Percentiles rank a stretch among this genome's conserved stretches.
phyloP scores from a whole-genome alignment of 2,329 filamentous ascomycete species.

The Eutypa lata region DNA sequence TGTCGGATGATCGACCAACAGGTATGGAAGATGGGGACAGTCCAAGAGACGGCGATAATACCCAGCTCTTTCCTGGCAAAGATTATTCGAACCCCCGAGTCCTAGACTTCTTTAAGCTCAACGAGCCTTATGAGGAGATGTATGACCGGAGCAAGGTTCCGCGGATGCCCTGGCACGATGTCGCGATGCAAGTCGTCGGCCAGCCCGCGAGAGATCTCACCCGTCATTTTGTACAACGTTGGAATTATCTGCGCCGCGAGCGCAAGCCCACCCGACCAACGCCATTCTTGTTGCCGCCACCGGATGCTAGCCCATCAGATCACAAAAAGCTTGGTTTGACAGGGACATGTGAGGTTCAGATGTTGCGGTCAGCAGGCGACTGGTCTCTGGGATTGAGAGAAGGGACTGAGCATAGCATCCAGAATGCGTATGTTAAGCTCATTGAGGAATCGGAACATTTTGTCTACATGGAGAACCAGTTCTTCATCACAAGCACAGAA shows the following conservation, averaged over 20 bases:
- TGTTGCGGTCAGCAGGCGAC: constrained; percentile 81
- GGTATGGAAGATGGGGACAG: constrained; percentile 77
- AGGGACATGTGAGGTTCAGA: constrained; percentile 95
- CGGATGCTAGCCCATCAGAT: constrained; percentile 84
- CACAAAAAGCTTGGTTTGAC: constrained; percentile 83
- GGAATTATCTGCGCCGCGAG: constrained; percentile 94
- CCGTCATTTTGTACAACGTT: constrained; percentile 93
- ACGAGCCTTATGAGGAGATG: constrained; percentile 98
- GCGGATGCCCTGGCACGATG: constrained; percentile 98
- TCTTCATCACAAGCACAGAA: constrained; percentile 92
- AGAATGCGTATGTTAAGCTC: constrained; percentile 90
- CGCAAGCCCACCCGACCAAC: constrained; percentile 91
- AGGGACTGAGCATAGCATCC: constrained; percentile 88
- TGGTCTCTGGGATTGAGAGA: constrained; percentile 87
- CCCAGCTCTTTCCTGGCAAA: constrained; percentile 94
- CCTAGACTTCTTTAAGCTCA: constrained; percentile 88
- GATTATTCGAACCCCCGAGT: constrained; percentile 97
- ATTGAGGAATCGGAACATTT: constrained; percentile 96
- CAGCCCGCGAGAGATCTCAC: constrained; percentile 93
- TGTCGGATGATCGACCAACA: constrained; percentile 90
- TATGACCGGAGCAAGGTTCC: constrained; percentile 87
- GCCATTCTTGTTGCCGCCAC: constrained; percentile 87
- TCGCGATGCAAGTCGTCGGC: constrained; percentile 95
- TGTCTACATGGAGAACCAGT: constrained; percentile 98
- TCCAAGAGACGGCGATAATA: constrained; percentile 88